A percentile compares a stretch with the other conserved stretches of the same genome.
Evolutionary conservation across 179 eudicot species (phyloP).

Genomic region (Beta lomatogona): DNA sequence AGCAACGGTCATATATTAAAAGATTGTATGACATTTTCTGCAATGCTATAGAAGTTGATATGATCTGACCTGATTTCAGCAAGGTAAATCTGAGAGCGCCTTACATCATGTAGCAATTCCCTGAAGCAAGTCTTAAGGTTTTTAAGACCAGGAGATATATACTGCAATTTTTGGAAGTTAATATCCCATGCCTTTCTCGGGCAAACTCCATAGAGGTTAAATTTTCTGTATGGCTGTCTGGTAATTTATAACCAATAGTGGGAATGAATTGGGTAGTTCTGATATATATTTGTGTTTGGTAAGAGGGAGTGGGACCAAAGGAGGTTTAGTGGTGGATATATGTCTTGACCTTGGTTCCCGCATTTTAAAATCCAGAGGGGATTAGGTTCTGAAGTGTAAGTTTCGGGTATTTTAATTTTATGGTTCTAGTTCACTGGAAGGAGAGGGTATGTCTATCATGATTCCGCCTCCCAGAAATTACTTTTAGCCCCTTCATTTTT

Average conservation of each 20-base stretch:
- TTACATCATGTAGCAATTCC: neutral
- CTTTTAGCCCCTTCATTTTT: neutral
- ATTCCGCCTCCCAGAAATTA: neutral
- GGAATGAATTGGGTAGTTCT: neutral
- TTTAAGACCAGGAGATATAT: too few species aligned
- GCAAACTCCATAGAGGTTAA: too few species aligned
- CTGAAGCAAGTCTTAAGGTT: too few species aligned
- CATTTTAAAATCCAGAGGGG: neutral
- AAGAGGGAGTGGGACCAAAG: neutral
- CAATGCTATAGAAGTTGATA: too few species aligned
- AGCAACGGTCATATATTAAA: too few species aligned
- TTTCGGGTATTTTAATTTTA: neutral
- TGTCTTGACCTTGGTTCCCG: neutral
- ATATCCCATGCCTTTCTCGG: too few species aligned
- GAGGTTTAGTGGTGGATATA: neutral
- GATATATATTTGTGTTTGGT: neutral
- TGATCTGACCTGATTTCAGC: too few species aligned
- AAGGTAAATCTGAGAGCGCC: neutral
- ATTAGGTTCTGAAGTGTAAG: neutral
- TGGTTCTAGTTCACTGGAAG: neutral
- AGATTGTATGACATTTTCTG: too few species aligned
- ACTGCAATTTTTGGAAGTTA: too few species aligned
- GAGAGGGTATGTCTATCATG: neutral
- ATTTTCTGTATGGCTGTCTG: neutral
- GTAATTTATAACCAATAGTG: neutral